Percentiles rank a stretch among this genome's conserved stretches.
phyloP scores from a whole-genome alignment of 345 rosid species.

The Durio zibethinus region DNA sequence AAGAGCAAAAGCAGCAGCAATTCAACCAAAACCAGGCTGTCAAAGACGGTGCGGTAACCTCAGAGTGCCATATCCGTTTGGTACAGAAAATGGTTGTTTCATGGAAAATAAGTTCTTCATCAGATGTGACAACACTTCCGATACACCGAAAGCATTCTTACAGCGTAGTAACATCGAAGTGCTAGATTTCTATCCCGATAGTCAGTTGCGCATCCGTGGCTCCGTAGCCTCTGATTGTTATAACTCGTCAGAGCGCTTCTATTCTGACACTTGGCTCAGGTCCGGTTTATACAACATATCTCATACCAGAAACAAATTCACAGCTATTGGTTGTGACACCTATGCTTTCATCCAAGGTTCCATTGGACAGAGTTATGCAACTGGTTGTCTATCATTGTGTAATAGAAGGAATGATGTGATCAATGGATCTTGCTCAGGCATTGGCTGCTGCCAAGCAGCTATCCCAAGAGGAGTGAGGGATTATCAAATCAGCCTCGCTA shows the following conservation, averaged over 20 bases:
- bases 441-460: conserved; percentile 4
- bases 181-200: conserved; percentile 8
- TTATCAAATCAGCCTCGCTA: not conserved
- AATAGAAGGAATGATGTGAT: not conserved
- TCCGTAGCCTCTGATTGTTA: not conserved
- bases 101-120: not conserved
- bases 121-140: not conserved
- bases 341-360: not conserved
- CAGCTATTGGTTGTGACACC: conserved; percentile 4
- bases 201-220: not conserved
- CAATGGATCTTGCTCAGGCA: not conserved
- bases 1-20: not conserved
- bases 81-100: conserved; percentile 8
- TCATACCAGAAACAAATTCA: not conserved
- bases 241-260: rapidly evolving
- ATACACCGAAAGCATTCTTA: not conserved
- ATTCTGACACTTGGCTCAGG: not conserved
- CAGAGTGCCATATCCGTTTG: conserved; percentile 26
- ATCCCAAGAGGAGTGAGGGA: not conserved
- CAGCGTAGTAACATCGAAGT: not conserved
- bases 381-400: not conserved
- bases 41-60: not conserved
- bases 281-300: not conserved
- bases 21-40: not conserved
- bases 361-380: not conserved